phyloP scores from a whole-genome alignment of 2,329 filamentous ascomycete genomes.

The Clarireedia homoeocarpa region DNA sequence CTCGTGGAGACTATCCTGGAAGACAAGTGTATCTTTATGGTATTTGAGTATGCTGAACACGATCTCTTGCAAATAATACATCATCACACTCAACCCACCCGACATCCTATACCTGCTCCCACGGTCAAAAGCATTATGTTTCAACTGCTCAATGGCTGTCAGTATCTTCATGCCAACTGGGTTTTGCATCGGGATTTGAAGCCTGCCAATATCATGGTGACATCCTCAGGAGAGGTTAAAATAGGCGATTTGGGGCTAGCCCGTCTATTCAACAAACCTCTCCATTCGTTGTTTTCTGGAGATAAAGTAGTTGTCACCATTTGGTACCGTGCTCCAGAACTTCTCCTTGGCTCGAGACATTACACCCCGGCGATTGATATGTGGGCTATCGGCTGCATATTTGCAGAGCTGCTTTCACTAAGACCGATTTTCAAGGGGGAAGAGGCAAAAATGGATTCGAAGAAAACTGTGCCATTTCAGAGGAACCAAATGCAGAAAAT shows the following conservation, averaged over 20 bases:
- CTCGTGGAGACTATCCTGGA: conserved; percentile 94
- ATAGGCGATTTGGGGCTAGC: conserved; percentile 93
- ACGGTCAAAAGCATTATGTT: conserved; percentile 94
- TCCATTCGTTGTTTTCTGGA: conserved; percentile 84
- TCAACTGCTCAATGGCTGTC: conserved; percentile 87
- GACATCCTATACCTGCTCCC: conserved; percentile 78
- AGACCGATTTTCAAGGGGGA: conserved; percentile 97
- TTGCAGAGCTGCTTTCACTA: conserved; percentile 83
- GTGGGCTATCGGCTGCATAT: conserved; percentile 97
- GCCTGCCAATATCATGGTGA: conserved; percentile 98
- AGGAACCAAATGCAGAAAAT: conserved; percentile 99
- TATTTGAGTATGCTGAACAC: conserved; percentile 98
- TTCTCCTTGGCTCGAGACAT: conserved; percentile 86
- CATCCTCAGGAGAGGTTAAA: conserved; percentile 79
- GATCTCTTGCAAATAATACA: conserved; percentile 97
- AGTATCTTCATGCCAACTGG: conserved; percentile 95
- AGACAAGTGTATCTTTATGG: conserved; percentile 99
- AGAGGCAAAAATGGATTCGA: conserved; percentile 97
- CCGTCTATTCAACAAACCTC: conserved; percentile 85
- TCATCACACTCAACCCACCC: conserved; percentile 80
- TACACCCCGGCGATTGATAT: conserved; percentile 96
- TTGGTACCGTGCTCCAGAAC: conserved; percentile 94
- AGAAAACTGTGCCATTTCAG: conserved; percentile 96
- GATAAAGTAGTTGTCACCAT: conserved; percentile 99
- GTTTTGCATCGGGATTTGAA: conserved; percentile 95